Base-by-base conservation (phyloP, 441 rosid species). In the Mallotus repandus region DNA sequence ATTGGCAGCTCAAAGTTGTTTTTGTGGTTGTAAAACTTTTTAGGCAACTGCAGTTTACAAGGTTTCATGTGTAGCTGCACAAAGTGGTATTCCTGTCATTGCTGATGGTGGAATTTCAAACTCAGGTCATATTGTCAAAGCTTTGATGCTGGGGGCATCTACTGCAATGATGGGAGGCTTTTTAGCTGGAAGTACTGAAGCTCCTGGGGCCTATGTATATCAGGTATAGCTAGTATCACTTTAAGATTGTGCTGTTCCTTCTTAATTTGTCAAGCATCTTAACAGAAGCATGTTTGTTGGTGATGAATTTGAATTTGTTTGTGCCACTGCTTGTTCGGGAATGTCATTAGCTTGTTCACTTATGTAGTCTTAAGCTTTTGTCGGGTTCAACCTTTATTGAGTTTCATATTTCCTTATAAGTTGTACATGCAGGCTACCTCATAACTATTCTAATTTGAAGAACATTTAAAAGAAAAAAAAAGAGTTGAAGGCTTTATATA, bases 31-130 rank as follows among this genome's bases (percentile, higher is more conserved):
- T 55, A 64, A 64, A 75, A 66, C 48, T 76, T 70, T 43, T 50
- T 83, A 94, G 99, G 98, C 98, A 75, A 87, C 98, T 75, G 99
- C 98, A 57, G 97, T 94, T 57, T 94, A 89, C 83, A 92, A 92
- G 84, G 98, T 92, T 63, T 84, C 98, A 68, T 85, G 89, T 45
- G 60, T 92, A 7, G 93, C 99, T 72, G 81, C 94, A 18, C 91
- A 83, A 73, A 77, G 85, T 66, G 89, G 89, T 75, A 81, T 92
- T 25, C 98, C 98, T 22, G 91, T 89, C 43, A 85, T 95, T 79
- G 99, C 98, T 0, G 99, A 94, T 84, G 98, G 98, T 75, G 98
- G 97, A 63, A 89, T 94, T 80, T 89, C 95, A 80, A 87, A 88
- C 81, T 92, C 97, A 7, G 96, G 97, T 59, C 94, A 89, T 68